Percentiles rank a stretch among this genome's conserved stretches.
Conservation (phyloP, 371 early-diverging fungal species). For the Mortierella polycephala region DNA sequence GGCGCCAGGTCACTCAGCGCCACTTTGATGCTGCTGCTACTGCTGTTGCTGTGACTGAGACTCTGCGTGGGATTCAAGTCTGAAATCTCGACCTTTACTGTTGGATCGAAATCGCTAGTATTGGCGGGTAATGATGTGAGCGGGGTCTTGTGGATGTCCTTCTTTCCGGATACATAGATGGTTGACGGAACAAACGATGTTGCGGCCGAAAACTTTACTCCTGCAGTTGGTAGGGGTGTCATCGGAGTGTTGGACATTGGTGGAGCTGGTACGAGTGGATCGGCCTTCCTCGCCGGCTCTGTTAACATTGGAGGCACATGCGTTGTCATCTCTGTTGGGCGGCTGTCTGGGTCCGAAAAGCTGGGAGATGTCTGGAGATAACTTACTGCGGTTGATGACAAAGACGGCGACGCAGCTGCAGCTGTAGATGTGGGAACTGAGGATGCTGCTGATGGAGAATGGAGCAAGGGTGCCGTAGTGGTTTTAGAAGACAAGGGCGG, state of each 20-base stretch:
- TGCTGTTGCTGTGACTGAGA: background rate
- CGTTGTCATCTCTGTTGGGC: conserved; percentile 17
- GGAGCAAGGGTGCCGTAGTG: conserved; percentile 4
- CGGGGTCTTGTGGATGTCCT: conserved; percentile 22
- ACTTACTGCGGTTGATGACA: conserved; percentile 23
- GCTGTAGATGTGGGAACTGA: conserved; percentile 10
- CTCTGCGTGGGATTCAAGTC: conserved; percentile 11
- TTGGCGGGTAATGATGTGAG: conserved; percentile 4
- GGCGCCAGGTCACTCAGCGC: conserved; percentile 18
- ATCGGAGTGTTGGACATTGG: conserved; percentile 11
- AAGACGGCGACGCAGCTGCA: conserved; percentile 18
- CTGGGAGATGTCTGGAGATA: conserved; percentile 36
- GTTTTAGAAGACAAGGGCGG: background rate
- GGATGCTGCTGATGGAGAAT: conserved; percentile 12
- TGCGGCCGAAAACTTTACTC: conserved; percentile 10
- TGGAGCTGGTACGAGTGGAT: conserved; percentile 1
- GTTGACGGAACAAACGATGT: conserved; percentile 36
- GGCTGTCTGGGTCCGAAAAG: conserved; percentile 27
- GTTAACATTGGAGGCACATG: conserved; percentile 3
- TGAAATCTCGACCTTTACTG: conserved; percentile 48
- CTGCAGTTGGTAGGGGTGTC: conserved; percentile 17
- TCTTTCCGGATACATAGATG: conserved; percentile 33
- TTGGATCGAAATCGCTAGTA: conserved; percentile 16
- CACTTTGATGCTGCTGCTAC: conserved; percentile 23
- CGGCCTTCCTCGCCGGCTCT: conserved; percentile 11